Conservation (phyloP, 2,329 filamentous ascomycete species). For the Apiospora pterosperma region DNA sequence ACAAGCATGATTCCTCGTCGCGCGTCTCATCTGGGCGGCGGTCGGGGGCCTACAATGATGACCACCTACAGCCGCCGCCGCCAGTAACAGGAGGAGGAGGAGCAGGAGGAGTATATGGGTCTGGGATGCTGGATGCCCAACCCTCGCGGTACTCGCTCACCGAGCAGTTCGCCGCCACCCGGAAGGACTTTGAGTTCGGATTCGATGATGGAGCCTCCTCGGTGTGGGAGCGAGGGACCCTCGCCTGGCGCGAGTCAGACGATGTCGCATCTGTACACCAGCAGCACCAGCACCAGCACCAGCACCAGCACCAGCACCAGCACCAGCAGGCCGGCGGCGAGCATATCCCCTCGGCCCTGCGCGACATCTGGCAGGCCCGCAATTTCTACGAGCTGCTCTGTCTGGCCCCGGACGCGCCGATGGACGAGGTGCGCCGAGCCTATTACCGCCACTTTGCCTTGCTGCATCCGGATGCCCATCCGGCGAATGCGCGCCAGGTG, state of each 20-base stretch:
- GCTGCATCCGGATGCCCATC: slow-evolving; percentile 41
- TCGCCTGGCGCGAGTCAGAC: slow-evolving; percentile 13
- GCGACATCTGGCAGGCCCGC: slow-evolving; percentile 17
- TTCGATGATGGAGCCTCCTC: slow-evolving; percentile 45
- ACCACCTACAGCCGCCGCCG: not conserved
- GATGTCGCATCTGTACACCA: not conserved
- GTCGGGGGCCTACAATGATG: not conserved
- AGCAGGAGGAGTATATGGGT: not conserved
- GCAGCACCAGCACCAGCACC: not conserved
- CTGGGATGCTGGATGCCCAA: slow-evolving; percentile 14
- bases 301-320: slow-evolving; percentile 5
- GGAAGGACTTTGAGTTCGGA: slow-evolving; percentile 43
- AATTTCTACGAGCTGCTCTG: slow-evolving; percentile 45
- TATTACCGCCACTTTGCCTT: slow-evolving; percentile 42
- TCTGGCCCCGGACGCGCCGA: slow-evolving; percentile 32
- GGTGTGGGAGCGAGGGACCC: slow-evolving; percentile 28
- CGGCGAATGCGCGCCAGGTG: slow-evolving; percentile 32
- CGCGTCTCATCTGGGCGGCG: not conserved
- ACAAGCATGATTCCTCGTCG: not conserved
- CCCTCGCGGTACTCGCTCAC: slow-evolving; percentile 43
- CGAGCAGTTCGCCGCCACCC: slow-evolving; percentile 45
- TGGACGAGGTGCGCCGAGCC: slow-evolving; percentile 35
- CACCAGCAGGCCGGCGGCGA: slow-evolving; percentile 13
- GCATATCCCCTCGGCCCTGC: not conserved
- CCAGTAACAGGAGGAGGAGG: too few relatives aligned